Conservation (phyloP, 2,329 filamentous ascomycete species). For the Alternaria alternata region DNA sequence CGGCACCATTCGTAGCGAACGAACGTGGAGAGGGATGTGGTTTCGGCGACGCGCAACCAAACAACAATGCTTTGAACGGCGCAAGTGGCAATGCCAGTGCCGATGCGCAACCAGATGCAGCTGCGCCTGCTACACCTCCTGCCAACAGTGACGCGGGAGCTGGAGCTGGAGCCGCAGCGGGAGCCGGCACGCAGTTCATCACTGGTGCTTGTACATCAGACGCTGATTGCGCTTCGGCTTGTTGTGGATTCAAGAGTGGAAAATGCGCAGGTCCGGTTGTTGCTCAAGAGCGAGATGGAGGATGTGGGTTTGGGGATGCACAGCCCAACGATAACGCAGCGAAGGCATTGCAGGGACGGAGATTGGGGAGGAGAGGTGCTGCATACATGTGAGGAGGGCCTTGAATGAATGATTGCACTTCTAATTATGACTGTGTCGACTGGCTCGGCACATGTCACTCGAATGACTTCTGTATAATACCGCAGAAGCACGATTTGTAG, state of each 20-base stretch:
- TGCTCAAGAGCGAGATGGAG: conserved; percentile 48
- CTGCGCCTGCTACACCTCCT: neutral
- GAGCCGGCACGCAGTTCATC: conserved; percentile 49
- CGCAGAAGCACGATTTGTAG: neutral
- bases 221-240: conserved; percentile 50
- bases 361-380: conserved; percentile 33
- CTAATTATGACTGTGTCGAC: neutral
- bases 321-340: conserved; percentile 47
- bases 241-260: conserved; percentile 47
- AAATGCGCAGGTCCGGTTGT: conserved; percentile 44
- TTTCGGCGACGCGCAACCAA: conserved; percentile 46
- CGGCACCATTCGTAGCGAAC: conserved; percentile 44
- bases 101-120: conserved; percentile 2
- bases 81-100: conserved; percentile 13
- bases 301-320: conserved; percentile 49
- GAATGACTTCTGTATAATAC: neutral
- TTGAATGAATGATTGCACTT: neutral
- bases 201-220: conserved; percentile 50
- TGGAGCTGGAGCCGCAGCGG: neutral
- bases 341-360: conserved; percentile 30
- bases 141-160: neutral
- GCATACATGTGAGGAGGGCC: conserved; percentile 25
- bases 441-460: neutral
- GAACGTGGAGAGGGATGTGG: conserved; percentile 49
- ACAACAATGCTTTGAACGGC: conserved; percentile 40